Evolutionary conservation across 1,284 basidiomycete species (phyloP), one percentile per base, ranked within the genome.

Genomic region (Sanghuangporus baumii): DNA sequence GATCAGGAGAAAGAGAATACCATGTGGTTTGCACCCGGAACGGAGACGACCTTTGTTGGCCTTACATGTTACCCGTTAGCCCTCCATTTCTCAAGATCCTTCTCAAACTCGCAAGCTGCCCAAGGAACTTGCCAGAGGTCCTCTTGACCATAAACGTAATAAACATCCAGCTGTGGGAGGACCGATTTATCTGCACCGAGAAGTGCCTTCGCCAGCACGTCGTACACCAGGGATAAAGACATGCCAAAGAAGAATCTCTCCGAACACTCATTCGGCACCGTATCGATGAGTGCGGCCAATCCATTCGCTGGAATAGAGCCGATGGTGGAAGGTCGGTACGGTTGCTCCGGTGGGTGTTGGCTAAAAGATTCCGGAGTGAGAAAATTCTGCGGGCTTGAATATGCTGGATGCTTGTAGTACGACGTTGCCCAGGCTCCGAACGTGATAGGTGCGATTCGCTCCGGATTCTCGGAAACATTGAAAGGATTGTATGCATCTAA

Each of bases 11-110:
- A 6, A 18, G 20, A 12, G 54, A 70, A 61, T 56, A 71, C 70
- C 38, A 70, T 67, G 54, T 71, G 70, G 57, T 71, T 71, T 26
- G 68, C 69, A 6, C 62, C 59, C 8, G 63, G 60, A 40, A 71
- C 61, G 38, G 67, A 65, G 26, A 70, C 58, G 20, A 71, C 47
- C 46, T 66, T 48, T 6, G 67, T 43, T 50, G 61, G 26, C 14
- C 70, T 61, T 3, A 54, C 38, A 41, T 58, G 43, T 9, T 66
- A 65, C 8, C 20, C 38, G 18, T 56, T 61, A n/a, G 59, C 63
- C 20, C 8, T 41, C 62, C 62, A 59, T 20, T 55, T 63, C 34
- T 57, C 58, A 37, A 64, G 66, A 12, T 65, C 23, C 26, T 54
- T 65, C 59, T 67, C 68, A n/a, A 70, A 50, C 9, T 57, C 60